Evolutionary conservation across 441 rosid species (phyloP).

Genomic region (Viola pubescens): DNA sequence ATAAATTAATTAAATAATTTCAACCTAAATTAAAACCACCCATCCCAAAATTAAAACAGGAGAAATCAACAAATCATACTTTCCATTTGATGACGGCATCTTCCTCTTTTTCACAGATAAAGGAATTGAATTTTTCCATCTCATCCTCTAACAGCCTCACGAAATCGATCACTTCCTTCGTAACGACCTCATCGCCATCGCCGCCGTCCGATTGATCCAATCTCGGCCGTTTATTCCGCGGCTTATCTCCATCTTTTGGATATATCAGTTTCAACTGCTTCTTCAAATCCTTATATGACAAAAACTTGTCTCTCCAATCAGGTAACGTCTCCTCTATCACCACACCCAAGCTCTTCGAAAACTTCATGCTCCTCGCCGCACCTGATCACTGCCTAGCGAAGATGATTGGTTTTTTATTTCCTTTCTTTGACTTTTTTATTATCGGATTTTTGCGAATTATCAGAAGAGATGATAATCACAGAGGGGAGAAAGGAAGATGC

Average conservation of each 20-base stretch:
- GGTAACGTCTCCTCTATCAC: conserved; percentile 77
- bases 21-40: not conserved
- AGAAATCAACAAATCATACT: conserved; percentile 5
- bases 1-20: not conserved
- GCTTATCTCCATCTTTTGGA: conserved; percentile 23
- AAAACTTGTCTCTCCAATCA: conserved; percentile 70
- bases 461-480: too few species aligned
- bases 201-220: conserved; percentile 12
- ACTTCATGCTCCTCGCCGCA: conserved; percentile 43
- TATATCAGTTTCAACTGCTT: conserved; percentile 60
- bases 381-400: not conserved
- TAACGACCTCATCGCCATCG: conserved; percentile 25
- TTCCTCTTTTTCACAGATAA: conserved; percentile 89
- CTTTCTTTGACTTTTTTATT: too few species aligned
- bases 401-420: not conserved
- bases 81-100: conserved; percentile 78
- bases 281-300: conserved; percentile 73
- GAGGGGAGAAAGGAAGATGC: not conserved
- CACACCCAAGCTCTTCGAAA: conserved; percentile 70
- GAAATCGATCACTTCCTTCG: conserved; percentile 68
- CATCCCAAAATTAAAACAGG: not conserved
- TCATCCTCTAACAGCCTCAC: conserved; percentile 65
- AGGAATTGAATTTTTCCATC: conserved; percentile 72
- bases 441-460: too few species aligned
- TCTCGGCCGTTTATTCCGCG: conserved; percentile 16